Evolutionary conservation across 176 grass and related monocot genomes (phyloP), one percentile per base, ranked within the genome.

Genomic region (Oryza rufipogon): DNA sequence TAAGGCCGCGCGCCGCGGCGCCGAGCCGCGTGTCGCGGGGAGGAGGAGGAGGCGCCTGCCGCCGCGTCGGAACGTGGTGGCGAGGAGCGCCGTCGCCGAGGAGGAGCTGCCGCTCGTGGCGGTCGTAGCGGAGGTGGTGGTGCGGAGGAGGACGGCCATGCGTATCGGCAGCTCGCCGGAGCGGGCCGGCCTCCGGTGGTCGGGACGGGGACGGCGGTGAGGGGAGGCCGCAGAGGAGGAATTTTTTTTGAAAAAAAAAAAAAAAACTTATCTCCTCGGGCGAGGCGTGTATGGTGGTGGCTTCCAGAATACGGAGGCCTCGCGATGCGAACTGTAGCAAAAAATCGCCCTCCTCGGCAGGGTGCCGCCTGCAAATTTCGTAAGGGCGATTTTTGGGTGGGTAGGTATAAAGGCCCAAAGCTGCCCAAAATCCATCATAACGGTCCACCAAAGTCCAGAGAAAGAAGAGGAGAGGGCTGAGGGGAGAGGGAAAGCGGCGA

Each of bases 121-220:
- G 17, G 82, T 28, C 28, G 28, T 46, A 8, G 82, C 56, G 30
- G 71, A 65, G 64, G 78, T 66, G 51, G 67, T 82, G 65, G 74
- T 33, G 25, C 76, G 56, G 54, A 86, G 73, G 56, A 91, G 86
- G 26, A 85, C 58, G 36, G 82, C 81, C 81, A 91, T 87, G 64
- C 4, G 65, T 65, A 49, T 0, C 8, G 8, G 58, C 20, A 63
- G 25, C 22, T 78, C 7, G 3, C 70, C 49, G 80, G 58, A 61
- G 46, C 61, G 22, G 11, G 61, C 75, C 20, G 73, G 61, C 75
- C 25, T 38, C 9, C 38, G 36, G 44, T 64, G 25, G 34, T 56
- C 15, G 28, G 66, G 10, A 38, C 28, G 2, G 30, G 30, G 30
- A 32, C 39, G 33, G 69, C 66, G 63, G 74, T 41, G 85, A 69